A percentile compares a stretch with the other conserved stretches of the same genome.
Conservation (phyloP, 1,284 basidiomycete species). For the Anthracocystis setariae region DNA sequence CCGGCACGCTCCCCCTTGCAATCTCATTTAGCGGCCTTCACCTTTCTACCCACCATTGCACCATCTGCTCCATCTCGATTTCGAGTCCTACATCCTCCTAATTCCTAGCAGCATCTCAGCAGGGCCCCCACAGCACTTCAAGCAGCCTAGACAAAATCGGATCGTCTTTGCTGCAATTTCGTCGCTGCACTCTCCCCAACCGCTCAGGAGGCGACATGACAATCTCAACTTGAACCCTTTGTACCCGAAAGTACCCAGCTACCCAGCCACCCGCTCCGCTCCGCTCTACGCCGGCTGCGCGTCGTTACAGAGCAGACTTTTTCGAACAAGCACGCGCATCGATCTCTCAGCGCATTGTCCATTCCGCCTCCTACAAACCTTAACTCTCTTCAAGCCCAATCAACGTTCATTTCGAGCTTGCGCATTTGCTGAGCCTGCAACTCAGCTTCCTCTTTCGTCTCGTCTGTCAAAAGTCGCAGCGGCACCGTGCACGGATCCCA, state of each 20-base stretch:
- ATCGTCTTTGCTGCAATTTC: no score
- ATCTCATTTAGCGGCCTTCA: no score
- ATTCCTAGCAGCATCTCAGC: no score
- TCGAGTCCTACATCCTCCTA: no score
- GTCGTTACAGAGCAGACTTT: conserved; percentile 7
- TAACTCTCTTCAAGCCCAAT: conserved; percentile 14
- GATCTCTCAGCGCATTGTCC: conserved; percentile 14
- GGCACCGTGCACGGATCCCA: conserved; percentile 8
- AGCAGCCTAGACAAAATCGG: no score
- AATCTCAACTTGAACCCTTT: conserved; percentile 15
- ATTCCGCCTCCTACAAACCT: conserved; percentile 8
- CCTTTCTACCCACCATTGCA: no score
- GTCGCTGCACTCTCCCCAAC: no score
- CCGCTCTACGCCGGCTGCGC: conserved; percentile 10
- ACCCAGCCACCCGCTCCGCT: neutral
- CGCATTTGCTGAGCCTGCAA: conserved; percentile 4
- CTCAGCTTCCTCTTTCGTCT: conserved; percentile 3
- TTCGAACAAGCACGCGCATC: conserved; percentile 3
- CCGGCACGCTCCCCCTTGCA: no score
- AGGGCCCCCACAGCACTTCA: no score
- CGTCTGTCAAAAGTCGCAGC: neutral
- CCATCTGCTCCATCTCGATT: no score
- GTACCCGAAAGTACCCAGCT: neutral
- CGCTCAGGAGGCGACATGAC: conserved; percentile 4
- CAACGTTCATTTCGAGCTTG: conserved; percentile 5